Percentiles rank a stretch among this genome's conserved stretches.
Conservation (phyloP, 257 asterid genomes). For the Solanum tarijense region DNA sequence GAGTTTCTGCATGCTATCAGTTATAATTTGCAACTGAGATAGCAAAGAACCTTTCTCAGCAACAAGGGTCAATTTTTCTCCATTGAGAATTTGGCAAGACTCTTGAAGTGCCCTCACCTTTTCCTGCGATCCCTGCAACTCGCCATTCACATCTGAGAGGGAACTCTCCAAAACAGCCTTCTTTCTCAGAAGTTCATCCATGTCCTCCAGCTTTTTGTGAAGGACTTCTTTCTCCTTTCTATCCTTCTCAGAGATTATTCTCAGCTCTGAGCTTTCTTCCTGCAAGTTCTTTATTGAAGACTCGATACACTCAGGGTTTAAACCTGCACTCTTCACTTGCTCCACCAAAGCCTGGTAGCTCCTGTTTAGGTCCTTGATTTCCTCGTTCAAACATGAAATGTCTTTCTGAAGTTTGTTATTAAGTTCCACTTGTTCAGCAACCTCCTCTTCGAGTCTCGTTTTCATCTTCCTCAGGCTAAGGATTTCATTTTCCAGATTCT, state of each 20-base stretch:
- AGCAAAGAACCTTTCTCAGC: constrained; percentile 70
- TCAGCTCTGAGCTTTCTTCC: constrained; percentile 57
- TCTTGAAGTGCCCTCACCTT: constrained; percentile 43
- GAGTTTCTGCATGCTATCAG: constrained; percentile 66
- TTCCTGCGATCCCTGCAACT: constrained; percentile 46
- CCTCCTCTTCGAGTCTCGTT: constrained; percentile 68
- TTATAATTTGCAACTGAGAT: constrained; percentile 59
- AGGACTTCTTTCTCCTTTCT: constrained; percentile 43
- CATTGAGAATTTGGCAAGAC: constrained; percentile 36
- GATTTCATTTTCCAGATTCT: constrained; percentile 57
- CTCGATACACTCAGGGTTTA: constrained; percentile 37
- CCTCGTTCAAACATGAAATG: constrained; percentile 50
- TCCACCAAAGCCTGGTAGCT: constrained; percentile 45
- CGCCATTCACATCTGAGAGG: constrained; percentile 35
- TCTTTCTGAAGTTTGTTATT: constrained; percentile 52
- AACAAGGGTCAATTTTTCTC: constrained; percentile 58
- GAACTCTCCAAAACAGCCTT: constrained; percentile 44
- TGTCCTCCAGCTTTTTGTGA: constrained; percentile 44
- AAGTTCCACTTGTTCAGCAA: constrained; percentile 38
- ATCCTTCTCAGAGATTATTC: constrained; percentile 29
- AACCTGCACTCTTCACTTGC: constrained; percentile 60
- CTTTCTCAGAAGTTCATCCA: constrained; percentile 48
- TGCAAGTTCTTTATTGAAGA: constrained; percentile 39
- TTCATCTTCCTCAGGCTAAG: constrained; percentile 52
- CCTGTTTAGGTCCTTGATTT: constrained; percentile 49